Base-by-base conservation (phyloP, 371 early-diverging fungal species). In the Mortierella sp. region DNA sequence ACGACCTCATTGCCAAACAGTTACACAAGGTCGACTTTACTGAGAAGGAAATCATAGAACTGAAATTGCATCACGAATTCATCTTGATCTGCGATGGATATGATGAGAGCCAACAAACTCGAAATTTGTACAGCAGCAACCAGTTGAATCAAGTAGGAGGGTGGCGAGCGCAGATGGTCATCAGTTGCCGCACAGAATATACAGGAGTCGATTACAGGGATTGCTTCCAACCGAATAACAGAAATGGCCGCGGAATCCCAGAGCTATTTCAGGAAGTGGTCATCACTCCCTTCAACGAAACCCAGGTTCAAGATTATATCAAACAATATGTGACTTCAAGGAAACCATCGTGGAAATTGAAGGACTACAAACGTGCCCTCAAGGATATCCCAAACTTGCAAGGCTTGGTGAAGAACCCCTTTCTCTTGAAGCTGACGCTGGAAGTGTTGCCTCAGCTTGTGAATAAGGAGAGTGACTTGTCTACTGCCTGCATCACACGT, bases 241-340 rank as follows among this genome's bases (percentile, higher is more conserved):
- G 34, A 13, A 61, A 29, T 29, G 5, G 29, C 31, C 5, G 31
- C n/a, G 17, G 1, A 7, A 1, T 15, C 5, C 22, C 22, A 10
- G 2, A 37, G 32, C 22, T 22, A 22, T 43, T 55, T 26, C 64
- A 26, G 22, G 66, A 66, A 40, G 42, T 32, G 0, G 57, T 56
- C 22, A 43, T 66, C 9, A 45, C 58, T 22, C 47, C 58, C 0
- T 66, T 66, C 35, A 29, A 56, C 22, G 45, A 22, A 8, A 13
- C 40, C 58, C 57, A 66, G 58, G 29, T 66, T 19, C 45, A 66
- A 3, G 47, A 66, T 32, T 66, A 66, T n/a, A 10, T 66, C 40
- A 40, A 40, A 9, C 40, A 40, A 40, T 40, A 40, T 40, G 40
- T 40, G 6, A 6, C 6, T 6, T 40, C 40, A 40, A 13, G 40